These are phyloP conservation scores for Moesziomyces antarcticus DNA, from an alignment of 1,284 basidiomycete species.

Conservation along the genomic window DNA sequence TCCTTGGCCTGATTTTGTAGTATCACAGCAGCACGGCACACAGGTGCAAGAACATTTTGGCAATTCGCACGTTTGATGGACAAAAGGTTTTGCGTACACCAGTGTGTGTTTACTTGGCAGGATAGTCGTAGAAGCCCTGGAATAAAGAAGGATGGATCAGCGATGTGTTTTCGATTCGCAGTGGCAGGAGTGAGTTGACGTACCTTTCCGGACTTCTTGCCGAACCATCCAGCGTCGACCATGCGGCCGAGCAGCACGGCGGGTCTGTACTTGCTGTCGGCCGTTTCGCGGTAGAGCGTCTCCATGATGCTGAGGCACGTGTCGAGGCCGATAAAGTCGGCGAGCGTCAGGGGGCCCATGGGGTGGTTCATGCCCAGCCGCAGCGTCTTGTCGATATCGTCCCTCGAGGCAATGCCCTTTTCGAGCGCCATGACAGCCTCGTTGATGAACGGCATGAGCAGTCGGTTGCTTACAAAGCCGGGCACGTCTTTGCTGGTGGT, in stretches of 20 bases:
- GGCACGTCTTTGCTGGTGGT: conserved; percentile 79
- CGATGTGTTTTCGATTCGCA: neutral
- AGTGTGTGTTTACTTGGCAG: conserved; percentile 25
- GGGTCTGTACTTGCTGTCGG: conserved; percentile 97
- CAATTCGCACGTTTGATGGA: neutral
- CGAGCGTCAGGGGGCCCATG: conserved; percentile 76
- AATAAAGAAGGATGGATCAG: neutral
- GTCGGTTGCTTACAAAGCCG: conserved; percentile 72
- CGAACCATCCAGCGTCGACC: conserved; percentile 95
- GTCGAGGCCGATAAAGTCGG: conserved; percentile 83
- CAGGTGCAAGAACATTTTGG: neutral
- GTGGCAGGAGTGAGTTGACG: neutral
- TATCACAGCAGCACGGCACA: neutral
- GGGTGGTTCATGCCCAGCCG: conserved; percentile 94
- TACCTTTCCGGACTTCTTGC: conserved; percentile 77
- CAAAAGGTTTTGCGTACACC: neutral
- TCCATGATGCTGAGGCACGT: conserved; percentile 72
- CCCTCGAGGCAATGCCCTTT: conserved; percentile 88
- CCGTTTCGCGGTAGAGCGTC: conserved; percentile 74
- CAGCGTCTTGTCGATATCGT: conserved; percentile 94
- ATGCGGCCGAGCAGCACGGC: conserved; percentile 88
- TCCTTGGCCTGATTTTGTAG: neutral
- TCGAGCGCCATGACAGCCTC: conserved; percentile 92
- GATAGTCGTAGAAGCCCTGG: conserved; percentile 65
- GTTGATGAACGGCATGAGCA: conserved; percentile 92